Percentiles rank a stretch among this genome's conserved stretches.
Conservation (phyloP, 83 land plant genomes). For the Thuja plicata region DNA sequence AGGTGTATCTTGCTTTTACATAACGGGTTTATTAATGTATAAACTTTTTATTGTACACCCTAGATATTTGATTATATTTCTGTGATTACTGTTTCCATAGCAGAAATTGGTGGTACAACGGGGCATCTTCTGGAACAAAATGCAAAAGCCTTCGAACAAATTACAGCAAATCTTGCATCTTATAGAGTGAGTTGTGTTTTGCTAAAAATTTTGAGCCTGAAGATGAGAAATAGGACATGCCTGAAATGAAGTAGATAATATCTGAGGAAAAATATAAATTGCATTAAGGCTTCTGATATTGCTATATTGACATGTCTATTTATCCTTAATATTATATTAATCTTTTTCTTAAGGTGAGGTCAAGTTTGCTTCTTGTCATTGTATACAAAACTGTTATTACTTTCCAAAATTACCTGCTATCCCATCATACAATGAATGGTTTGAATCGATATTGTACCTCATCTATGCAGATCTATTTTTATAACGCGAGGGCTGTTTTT, state of each 20-base stretch:
- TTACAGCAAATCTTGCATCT: constrained; percentile 55
- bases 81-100: background rate
- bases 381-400: background rate
- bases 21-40: background rate
- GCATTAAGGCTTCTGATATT: background rate
- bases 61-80: constrained; percentile 4
- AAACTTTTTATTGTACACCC: background rate
- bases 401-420: background rate
- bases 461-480: background rate
- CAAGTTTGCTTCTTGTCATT: background rate
- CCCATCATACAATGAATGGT: background rate
- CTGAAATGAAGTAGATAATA: background rate
- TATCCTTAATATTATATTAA: background rate
- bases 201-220: background rate
- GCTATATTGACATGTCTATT: background rate
- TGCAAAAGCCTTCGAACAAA: constrained; percentile 58
- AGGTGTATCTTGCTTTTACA: background rate
- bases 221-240: background rate
- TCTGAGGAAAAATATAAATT: background rate
- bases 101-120: constrained; percentile 71
- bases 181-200: constrained; percentile 40
- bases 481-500: background rate
- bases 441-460: background rate
- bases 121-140: constrained; percentile 80
- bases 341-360: background rate